Percentiles rank a stretch among this genome's conserved stretches.
These are phyloP conservation scores for Adenanthera pavonina DNA, from an alignment of 306 rosid species.

Conservation along the genomic window DNA sequence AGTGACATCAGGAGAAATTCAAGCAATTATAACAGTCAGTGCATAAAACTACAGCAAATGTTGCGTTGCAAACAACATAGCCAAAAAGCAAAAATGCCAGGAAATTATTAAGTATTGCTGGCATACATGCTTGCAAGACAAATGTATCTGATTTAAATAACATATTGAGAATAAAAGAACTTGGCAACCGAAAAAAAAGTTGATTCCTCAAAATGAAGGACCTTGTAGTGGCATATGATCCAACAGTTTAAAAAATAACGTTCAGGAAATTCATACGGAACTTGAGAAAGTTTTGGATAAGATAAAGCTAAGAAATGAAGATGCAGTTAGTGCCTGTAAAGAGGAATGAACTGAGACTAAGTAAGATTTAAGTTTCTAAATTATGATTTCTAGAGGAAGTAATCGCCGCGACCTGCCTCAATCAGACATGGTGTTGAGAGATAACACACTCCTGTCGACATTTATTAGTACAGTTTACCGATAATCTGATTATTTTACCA, in stretches of 20 bases:
- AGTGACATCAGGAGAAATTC: constrained; percentile 14
- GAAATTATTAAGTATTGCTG: constrained; percentile 1
- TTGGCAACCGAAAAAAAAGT: not conserved
- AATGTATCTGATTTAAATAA: constrained; percentile 22
- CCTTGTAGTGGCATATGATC: not conserved
- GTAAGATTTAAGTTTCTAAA: not conserved
- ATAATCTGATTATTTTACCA: constrained; percentile 12
- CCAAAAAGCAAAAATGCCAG: constrained; percentile 6
- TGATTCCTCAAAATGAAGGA: constrained; percentile 30
- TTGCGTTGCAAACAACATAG: not conserved
- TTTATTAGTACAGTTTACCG: not conserved
- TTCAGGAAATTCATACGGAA: not conserved
- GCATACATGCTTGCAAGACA: constrained; percentile 23
- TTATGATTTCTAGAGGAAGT: not conserved
- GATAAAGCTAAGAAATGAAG: constrained; percentile 13
- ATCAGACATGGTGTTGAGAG: constrained; percentile 13
- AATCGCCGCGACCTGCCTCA: not conserved
- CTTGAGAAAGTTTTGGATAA: not conserved
- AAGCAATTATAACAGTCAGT: constrained; percentile 2
- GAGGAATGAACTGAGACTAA: not conserved
- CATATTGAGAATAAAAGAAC: constrained; percentile 20
- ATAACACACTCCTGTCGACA: not conserved
- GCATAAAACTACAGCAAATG: constrained; percentile 18
- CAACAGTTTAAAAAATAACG: not conserved
- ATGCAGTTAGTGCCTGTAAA: not conserved